Evolutionary conservation across 768 basidiomycete genomes (phyloP), one percentile per base, ranked within the genome.

Genomic region (Leccinum imitatum): DNA sequence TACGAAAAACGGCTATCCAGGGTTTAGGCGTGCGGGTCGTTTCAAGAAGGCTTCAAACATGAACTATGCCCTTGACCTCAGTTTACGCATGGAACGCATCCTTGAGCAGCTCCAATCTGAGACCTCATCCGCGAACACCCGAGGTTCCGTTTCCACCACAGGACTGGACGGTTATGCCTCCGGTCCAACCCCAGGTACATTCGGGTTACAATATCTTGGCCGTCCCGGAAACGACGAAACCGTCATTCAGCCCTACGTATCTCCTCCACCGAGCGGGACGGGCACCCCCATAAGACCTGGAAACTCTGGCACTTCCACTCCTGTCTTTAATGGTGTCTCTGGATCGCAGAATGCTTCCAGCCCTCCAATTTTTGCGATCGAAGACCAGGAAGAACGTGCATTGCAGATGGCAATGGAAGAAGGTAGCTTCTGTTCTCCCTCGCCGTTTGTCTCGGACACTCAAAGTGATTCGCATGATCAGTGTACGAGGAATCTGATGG

Each of bases 11-110:
- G n/a, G 13, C 8, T 50, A 46, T 17, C 8, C 33, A 74, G 71
- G 69, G 4, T 73, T 67, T n/a, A 76, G 63, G 23, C 74, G 77
- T 41, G 71, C 88, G 4, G 93, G 94, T 33, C 82, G 93, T 21
- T 96, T 96, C 81, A 96, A 96, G 80, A 96, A 96, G 75, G 93
- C 93, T 1, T 87, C 86, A 15, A 96, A 96, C 74, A 87, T 95
- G 88, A 96, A 95, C 70, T 93, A 89, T 66, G 91, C 83, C 21
- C 76, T 82, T 44, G 77, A 75, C 41, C 63, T 82, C 2, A 78
- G 78, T 5, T 68, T 81, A 30, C 74, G 77, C 33, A 67, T 69
- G 58, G 71, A 73, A 17, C 67, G 73, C 41, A 62, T 71, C 25
- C 69, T 74, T 17, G 73, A 73, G 41, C 61, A 39, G 9, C 65